Percentiles rank a stretch among this genome's conserved stretches.
Evolutionary conservation across 805 yeast genomes (phyloP).

Genomic region (Nakazawaea ambrosiae): DNA sequence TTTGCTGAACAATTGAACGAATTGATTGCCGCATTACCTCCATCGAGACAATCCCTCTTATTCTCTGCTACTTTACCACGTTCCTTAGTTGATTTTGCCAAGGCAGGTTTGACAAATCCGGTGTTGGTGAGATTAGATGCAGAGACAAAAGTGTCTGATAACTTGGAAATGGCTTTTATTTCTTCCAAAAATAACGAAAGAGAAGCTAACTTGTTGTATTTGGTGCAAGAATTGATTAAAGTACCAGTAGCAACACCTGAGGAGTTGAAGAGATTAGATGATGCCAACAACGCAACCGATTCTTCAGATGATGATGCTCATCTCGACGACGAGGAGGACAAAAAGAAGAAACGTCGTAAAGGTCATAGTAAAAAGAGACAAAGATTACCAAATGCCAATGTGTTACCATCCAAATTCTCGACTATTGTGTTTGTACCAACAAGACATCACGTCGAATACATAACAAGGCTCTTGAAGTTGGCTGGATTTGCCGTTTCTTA

Average conservation of each 20-base stretch:
- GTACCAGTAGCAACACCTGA: constrained; percentile 76
- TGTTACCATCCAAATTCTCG: constrained; percentile 75
- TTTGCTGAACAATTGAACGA: constrained; percentile 91
- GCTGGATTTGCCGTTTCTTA: constrained; percentile 83
- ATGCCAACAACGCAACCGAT: constrained; percentile 38
- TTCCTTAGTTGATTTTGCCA: constrained; percentile 91
- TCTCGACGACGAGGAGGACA: constrained; percentile 27
- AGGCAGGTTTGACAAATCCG: constrained; percentile 92
- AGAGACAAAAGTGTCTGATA: constrained; percentile 84
- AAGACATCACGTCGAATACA: constrained; percentile 94
- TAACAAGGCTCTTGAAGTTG: constrained; percentile 59
- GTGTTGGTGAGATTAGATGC: constrained; percentile 89
- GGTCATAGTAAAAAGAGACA: constrained; percentile 39
- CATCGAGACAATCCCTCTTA: constrained; percentile 77
- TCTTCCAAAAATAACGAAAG: constrained; percentile 78
- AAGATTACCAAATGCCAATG: constrained; percentile 71
- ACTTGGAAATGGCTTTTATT: constrained; percentile 84
- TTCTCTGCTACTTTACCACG: constrained; percentile 95
- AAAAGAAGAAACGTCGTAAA: constrained; percentile 22
- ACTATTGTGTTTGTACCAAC: constrained; percentile 96
- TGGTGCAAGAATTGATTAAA: constrained; percentile 80
- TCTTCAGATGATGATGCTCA: constrained; percentile 48
- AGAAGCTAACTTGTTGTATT: constrained; percentile 73
- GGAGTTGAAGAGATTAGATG: constrained; percentile 47
- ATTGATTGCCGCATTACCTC: constrained; percentile 74